Evolutionary conservation across 441 rosid species (phyloP), one percentile per base, ranked within the genome.

Genomic region (Omphalea diandra): DNA sequence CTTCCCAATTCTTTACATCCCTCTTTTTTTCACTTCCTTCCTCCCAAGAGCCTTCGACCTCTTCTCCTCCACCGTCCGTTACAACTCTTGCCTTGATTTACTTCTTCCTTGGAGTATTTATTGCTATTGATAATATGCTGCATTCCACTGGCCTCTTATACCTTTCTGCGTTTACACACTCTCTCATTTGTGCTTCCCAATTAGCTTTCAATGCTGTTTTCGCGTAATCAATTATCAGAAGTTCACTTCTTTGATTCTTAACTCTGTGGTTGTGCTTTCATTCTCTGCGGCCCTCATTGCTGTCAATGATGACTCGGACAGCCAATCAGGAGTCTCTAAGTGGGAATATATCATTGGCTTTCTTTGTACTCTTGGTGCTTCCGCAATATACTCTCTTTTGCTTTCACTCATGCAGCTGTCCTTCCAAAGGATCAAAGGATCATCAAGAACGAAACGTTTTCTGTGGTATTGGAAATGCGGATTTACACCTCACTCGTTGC

Each of bases 141-240:
- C 89, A 88, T 76, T 91, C 97, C 35, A 55, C 79, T 60, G 98
- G 98, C 62, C 90, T 93, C 49, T 75, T 85, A 56, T 86, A 89
- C 80, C 96, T 93, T 65, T 86, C 98, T 0, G 96, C 94, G 24
- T 91, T 96, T 18, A 91, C 97, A 9, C 91, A 93, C 62, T 91
- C 98, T 12, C 94, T 93, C 31, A 91, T 93, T 49, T 89, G 93
- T 59, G 91, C 96, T 7, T 85, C 89, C 43, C 97, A 93, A 27
- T 76, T 93, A 53, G 98, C 90, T 1, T 93, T 89, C 67, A 93
- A 89, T 52, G 94, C 94, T 0, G 82, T 91, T 38, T 91, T 91
- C 76, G 88, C 98, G 1, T 89, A 78, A 76, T 93, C 74, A 93
- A 93, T 69, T 82, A 89, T 0, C 97, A 90, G 84, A 93, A 89